Evolutionary conservation across 2,329 filamentous ascomycete genomes (phyloP), one percentile per base, ranked within the genome.

Genomic region (Ophioceras dolichostomum): DNA sequence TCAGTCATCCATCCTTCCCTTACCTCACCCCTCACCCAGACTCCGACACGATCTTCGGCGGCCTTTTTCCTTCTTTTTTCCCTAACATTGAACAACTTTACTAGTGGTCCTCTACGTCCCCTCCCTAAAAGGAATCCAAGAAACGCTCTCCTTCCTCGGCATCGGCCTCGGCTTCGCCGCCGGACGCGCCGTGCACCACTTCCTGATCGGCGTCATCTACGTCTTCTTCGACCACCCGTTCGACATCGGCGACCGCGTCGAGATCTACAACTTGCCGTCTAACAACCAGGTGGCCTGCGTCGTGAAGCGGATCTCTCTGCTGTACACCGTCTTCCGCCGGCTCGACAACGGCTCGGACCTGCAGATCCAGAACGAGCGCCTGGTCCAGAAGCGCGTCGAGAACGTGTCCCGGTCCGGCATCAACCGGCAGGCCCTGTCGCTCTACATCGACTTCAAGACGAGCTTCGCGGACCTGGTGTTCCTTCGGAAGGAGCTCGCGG

Each of bases 201-300:
- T 83, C 47, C 57, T 83, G 8, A 75, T 80, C 46, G 81, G 77
- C 2, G 63, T 76, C 46, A 69, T 83, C 44, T 83, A 83, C 53
- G 76, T 83, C 38, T 81, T 83, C 45, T 74, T 83, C 53, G 83
- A 83, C 59, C 79, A 83, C 53, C 79, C 79, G 1, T 84, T 81
- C 50, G 79, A 84, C 54, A 46, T 82, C n/a, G 79, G 79, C 35
- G 79, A 84, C 53, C 70, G 79, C 47, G 76, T 83, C 4, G 69
- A 70, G 19, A 68, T 83, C 30, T 83, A 81, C 49, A 50, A 44
- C 34, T 32, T 42, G 9, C 42, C 45, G 4, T 35, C 27, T 27
- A 43, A 38, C n/a, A 36, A 33, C 12, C 42, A 42, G 17, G 42
- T 44, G 14, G 41, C 45, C 0, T 46, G 47, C 20, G 27, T 43